phyloP scores from a whole-genome alignment of 23 red algal genomes.

The Agarophyton chilense region DNA sequence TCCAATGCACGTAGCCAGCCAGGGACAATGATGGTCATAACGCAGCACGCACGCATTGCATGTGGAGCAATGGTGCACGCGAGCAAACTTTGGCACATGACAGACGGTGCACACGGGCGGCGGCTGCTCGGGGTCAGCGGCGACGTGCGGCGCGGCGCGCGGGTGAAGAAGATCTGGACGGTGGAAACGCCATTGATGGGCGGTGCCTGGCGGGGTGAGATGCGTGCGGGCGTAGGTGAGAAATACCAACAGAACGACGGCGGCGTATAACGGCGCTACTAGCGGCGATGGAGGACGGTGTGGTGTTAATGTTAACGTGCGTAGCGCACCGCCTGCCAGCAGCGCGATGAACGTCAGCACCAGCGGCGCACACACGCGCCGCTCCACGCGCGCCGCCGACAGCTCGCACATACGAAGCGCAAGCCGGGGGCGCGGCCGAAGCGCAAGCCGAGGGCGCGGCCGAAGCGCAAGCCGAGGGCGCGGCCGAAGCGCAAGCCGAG shows the following conservation, averaged over 20 bases:
- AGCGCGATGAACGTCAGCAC: background rate
- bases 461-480: too few relatives aligned
- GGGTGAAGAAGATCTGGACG: slow-evolving; percentile 26
- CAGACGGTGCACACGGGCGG: slow-evolving; percentile 4
- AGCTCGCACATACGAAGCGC: background rate
- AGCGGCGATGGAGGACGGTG: background rate
- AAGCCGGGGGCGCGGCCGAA: too few relatives aligned
- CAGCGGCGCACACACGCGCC: slow-evolving; percentile 4
- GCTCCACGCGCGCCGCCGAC: slow-evolving; percentile 2
- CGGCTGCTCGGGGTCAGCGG: background rate
- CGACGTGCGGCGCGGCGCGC: background rate
- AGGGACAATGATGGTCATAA: slow-evolving; percentile 45
- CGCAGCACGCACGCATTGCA: slow-evolving; percentile 28
- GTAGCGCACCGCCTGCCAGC: background rate
- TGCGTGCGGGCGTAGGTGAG: slow-evolving; percentile 7
- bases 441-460: too few relatives aligned
- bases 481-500: too few relatives aligned
- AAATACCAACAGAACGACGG: background rate
- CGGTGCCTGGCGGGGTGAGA: background rate
- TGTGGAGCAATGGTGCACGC: slow-evolving; percentile 45
- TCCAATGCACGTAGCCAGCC: slow-evolving; percentile 29
- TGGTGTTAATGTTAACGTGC: background rate
- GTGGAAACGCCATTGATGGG: background rate
- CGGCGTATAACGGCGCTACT: background rate
- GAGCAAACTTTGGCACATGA: background rate